phyloP scores from a whole-genome alignment of 164 flowering plant species.

The Hamamelis virginiana region DNA sequence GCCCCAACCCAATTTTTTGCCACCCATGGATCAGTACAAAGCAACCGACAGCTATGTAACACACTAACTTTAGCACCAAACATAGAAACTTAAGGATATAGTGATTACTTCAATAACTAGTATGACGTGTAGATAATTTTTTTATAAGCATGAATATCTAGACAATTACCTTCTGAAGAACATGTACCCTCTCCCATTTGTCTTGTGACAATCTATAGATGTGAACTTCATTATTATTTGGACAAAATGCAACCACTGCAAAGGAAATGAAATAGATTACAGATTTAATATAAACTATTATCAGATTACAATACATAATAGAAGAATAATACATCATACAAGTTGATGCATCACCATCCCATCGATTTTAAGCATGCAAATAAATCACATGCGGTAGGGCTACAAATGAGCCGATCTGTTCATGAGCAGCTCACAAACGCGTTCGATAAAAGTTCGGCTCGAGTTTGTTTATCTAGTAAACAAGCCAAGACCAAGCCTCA shows the following conservation, averaged over 20 bases:
- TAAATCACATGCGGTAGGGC: too few species aligned
- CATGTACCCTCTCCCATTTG: conserved; percentile 85
- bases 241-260: conserved; percentile 92
- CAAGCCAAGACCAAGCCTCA: too few species aligned
- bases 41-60: too few species aligned
- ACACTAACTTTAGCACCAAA: background rate
- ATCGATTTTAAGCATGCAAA: too few species aligned
- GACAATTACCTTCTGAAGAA: conserved; percentile 74
- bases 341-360: too few species aligned
- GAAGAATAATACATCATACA: background rate
- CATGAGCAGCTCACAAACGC: too few species aligned
- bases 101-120: background rate
- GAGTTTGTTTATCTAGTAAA: too few species aligned
- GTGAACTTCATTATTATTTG: conserved; percentile 88
- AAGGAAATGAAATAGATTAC: conserved; percentile 5
- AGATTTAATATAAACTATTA: background rate
- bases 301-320: background rate
- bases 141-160: background rate
- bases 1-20: too few species aligned
- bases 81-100: background rate
- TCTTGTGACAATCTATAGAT: conserved; percentile 57
- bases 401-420: too few species aligned
- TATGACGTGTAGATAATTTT: background rate
- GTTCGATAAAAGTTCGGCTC: too few species aligned
- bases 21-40: too few species aligned